Conservation (phyloP, 345 rosid genomes). For the Cardamine resedifolia region DNA sequence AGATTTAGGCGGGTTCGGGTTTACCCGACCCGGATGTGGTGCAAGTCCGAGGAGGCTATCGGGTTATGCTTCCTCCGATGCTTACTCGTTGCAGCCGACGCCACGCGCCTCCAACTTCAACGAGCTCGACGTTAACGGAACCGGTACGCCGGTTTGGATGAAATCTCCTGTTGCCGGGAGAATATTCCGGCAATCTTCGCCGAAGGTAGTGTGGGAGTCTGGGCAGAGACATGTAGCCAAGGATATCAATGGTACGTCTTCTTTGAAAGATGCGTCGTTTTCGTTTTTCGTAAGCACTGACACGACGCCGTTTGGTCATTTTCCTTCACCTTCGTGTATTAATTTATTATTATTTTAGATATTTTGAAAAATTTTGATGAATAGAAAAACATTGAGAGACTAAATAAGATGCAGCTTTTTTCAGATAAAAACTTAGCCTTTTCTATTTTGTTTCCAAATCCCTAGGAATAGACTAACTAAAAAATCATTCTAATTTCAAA, state of each 20-base stretch:
- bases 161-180: constrained; percentile 42
- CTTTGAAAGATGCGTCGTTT: constrained; percentile 17
- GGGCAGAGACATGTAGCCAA: constrained; percentile 36
- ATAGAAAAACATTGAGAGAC: constrained; percentile 14
- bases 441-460: constrained; percentile 21
- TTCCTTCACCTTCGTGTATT: constrained; percentile 6
- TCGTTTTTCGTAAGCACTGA: constrained; percentile 28
- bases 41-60: constrained; percentile 51
- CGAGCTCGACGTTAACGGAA: constrained; percentile 39
- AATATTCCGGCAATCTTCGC: constrained; percentile 81
- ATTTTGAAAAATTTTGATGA: neutral
- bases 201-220: constrained; percentile 44
- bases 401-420: constrained; percentile 29
- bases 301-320: constrained; percentile 41
- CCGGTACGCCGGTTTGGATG: constrained; percentile 40
- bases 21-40: constrained; percentile 47
- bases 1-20: constrained; percentile 53
- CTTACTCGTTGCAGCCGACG: constrained; percentile 58
- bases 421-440: constrained; percentile 21
- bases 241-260: constrained; percentile 57
- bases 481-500: neutral
- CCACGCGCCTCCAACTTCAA: constrained; percentile 56
- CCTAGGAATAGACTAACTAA: constrained; percentile 17
- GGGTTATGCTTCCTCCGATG: constrained; percentile 76
- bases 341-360: neutral